phyloP scores from a whole-genome alignment of 495 filamentous ascomycete genomes.

The Aspergillus conjunctus region DNA sequence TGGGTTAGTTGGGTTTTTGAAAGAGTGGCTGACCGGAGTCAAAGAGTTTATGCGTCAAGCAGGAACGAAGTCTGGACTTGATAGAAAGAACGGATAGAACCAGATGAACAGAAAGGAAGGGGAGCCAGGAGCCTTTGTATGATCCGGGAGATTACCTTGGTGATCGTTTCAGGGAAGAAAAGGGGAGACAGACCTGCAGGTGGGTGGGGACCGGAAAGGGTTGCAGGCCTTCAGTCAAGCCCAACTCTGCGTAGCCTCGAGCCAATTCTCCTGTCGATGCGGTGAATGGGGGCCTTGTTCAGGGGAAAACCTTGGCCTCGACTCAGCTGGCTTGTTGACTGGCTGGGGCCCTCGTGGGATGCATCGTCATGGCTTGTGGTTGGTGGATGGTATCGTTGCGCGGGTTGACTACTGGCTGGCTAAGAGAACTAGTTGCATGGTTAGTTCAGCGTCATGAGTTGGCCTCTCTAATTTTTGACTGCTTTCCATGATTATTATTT shows the following conservation, averaged over 20 bases:
- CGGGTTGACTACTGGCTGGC: background rate
- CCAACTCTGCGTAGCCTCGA: background rate
- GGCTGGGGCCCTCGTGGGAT: slow-evolving; percentile 26
- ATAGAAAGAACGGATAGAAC: slow-evolving; percentile 35
- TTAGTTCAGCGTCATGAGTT: slow-evolving; percentile 6
- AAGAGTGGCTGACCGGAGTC: slow-evolving; percentile 63
- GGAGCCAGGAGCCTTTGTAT: slow-evolving; percentile 46
- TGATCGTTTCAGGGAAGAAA: slow-evolving; percentile 38
- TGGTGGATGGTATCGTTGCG: slow-evolving; percentile 10
- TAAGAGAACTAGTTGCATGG: slow-evolving; percentile 5
- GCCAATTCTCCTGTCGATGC: slow-evolving; percentile 3
- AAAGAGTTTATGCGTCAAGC: slow-evolving; percentile 39
- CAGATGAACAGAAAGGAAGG: slow-evolving; percentile 27
- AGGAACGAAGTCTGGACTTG: slow-evolving; percentile 45
- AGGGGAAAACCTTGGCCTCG: slow-evolving; percentile 9
- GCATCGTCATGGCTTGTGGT: slow-evolving; percentile 9
- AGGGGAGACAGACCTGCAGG: slow-evolving; percentile 26
- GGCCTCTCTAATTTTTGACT: background rate
- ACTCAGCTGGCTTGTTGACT: slow-evolving; percentile 5
- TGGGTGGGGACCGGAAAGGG: slow-evolving; percentile 18
- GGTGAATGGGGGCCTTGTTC: slow-evolving; percentile 5
- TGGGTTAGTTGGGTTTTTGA: slow-evolving; percentile 31
- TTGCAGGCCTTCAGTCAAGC: slow-evolving; percentile 6
- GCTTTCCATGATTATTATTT: background rate
- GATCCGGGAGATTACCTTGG: slow-evolving; percentile 46